Conservation (phyloP, 345 rosid species). For the Hypericum perforatum region DNA sequence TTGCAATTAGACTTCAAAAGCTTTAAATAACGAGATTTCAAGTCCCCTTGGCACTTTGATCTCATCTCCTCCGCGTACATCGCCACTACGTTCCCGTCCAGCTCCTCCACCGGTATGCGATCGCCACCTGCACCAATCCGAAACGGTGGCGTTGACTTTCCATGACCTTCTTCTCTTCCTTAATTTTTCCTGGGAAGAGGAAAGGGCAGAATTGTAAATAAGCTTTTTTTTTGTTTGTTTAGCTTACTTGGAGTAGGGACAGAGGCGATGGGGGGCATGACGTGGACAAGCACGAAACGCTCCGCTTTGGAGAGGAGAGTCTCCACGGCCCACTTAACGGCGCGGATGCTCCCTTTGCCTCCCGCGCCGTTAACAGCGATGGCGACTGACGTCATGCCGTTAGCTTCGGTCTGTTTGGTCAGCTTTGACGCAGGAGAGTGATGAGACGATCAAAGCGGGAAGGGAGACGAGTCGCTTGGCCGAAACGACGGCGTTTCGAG, state of each 20-base stretch:
- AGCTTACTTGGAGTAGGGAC: slow-evolving; percentile 61
- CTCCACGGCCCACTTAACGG: slow-evolving; percentile 69
- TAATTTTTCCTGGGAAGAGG: too few species aligned
- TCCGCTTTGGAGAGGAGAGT: slow-evolving; percentile 36
- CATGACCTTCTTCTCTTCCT: too few species aligned
- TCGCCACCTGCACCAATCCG: slow-evolving; percentile 37
- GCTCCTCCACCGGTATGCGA: slow-evolving; percentile 44
- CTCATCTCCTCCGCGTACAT: slow-evolving; percentile 54
- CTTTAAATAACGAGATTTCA: slow-evolving; percentile 46
- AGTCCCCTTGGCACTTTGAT: slow-evolving; percentile 33
- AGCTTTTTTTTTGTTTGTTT: too few species aligned
- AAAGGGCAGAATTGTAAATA: too few species aligned
- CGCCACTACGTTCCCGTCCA: slow-evolving; percentile 59
- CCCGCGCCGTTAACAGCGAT: slow-evolving; percentile 59
- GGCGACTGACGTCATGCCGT: slow-evolving; percentile 25
- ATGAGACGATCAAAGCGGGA: too few species aligned
- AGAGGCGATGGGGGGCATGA: slow-evolving; percentile 49
- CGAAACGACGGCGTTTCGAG: too few species aligned
- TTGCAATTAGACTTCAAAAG: slow-evolving; percentile 24
- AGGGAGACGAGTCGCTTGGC: too few species aligned
- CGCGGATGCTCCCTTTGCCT: slow-evolving; percentile 63
- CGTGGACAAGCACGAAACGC: slow-evolving; percentile 63
- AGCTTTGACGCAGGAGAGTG: too few species aligned
- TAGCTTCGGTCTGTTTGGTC: neutral
- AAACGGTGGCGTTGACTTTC: too few species aligned